Evolutionary conservation across 1,139 yeast genomes (phyloP).

Genomic region (Meyerozyma elateridarum): DNA sequence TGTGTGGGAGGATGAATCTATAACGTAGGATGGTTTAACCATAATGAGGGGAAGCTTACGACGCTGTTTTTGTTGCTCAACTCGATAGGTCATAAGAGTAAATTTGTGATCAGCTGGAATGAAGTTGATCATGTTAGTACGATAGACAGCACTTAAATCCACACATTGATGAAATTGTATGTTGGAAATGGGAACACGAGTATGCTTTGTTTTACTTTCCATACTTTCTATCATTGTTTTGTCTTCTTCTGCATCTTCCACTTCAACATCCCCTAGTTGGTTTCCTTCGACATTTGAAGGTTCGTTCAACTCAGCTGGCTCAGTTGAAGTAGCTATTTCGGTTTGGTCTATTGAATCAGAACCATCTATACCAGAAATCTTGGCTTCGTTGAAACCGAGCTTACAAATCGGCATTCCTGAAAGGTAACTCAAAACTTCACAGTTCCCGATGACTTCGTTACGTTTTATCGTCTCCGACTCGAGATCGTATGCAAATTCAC

Average conservation of each 20-base stretch:
- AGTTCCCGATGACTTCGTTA: slow-evolving; percentile 36
- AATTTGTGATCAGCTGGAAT: slow-evolving; percentile 47
- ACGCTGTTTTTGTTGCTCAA: slow-evolving; percentile 35
- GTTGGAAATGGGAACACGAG: slow-evolving; percentile 33
- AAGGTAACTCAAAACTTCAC: slow-evolving; percentile 37
- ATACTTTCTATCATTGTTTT: slow-evolving; percentile 8
- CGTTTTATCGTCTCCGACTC: slow-evolving; percentile 23
- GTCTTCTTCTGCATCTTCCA: slow-evolving; percentile 17
- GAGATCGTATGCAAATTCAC: slow-evolving; percentile 38
- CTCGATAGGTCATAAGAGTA: slow-evolving; percentile 35
- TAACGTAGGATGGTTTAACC: slow-evolving; percentile 32
- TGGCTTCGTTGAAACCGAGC: slow-evolving; percentile 38
- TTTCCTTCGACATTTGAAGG: slow-evolving; percentile 18
- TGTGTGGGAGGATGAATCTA: slow-evolving; percentile 18
- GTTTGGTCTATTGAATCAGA: slow-evolving; percentile 11
- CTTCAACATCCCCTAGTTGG: slow-evolving; percentile 13
- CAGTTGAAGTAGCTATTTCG: not conserved
- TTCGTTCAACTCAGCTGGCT: not conserved
- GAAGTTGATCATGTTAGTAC: slow-evolving; percentile 36
- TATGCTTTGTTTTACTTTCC: slow-evolving; percentile 8
- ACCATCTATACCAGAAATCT: slow-evolving; percentile 26
- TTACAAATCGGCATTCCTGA: slow-evolving; percentile 47
- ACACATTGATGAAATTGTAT: slow-evolving; percentile 47
- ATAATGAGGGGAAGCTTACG: slow-evolving; percentile 34
- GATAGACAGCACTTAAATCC: slow-evolving; percentile 34